These are phyloP conservation scores for Adenanthera pavonina DNA, from an alignment of 306 rosid genomes.

Conservation along the genomic window DNA sequence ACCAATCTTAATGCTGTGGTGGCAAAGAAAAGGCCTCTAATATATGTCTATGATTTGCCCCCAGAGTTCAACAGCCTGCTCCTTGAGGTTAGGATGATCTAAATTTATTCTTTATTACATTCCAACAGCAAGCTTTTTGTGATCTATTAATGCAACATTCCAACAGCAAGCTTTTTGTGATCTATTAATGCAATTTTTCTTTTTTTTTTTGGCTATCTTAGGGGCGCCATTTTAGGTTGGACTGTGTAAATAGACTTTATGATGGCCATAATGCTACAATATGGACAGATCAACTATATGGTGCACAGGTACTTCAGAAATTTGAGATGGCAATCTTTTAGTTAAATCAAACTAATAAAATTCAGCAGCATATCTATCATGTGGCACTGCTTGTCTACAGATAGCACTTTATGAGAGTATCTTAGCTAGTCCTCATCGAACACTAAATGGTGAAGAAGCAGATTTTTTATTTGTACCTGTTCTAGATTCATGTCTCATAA, in stretches of 20 bases:
- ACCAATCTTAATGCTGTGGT: constrained; percentile 63
- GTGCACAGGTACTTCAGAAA: constrained; percentile 78
- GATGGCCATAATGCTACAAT: constrained; percentile 67
- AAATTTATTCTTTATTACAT: constrained; percentile 35
- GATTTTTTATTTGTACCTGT: constrained; percentile 96
- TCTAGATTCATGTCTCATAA: constrained; percentile 94
- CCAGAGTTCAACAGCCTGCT: constrained; percentile 87
- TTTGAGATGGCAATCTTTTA: constrained; percentile 30
- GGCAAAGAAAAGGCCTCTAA: constrained; percentile 86
- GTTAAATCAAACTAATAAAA: constrained; percentile 26
- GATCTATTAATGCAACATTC: constrained; percentile 27
- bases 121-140: constrained; percentile 31
- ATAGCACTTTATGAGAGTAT: constrained; percentile 87
- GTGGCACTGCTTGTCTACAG: constrained; percentile 52
- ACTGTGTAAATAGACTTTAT: constrained; percentile 92
- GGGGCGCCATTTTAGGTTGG: constrained; percentile 93
- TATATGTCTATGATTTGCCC: constrained; percentile 91
- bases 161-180: constrained; percentile 32
- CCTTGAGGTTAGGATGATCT: constrained; percentile 73
- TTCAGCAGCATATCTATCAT: constrained; percentile 35
- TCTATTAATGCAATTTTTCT: constrained; percentile 1
- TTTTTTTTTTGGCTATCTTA: constrained; percentile 45
- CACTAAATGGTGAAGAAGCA: constrained; percentile 92
- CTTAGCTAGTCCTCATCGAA: constrained; percentile 90
- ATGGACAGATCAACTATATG: constrained; percentile 86